Evolutionary conservation across 129 eudicot species (phyloP).

Genomic region (Chrysanthemum seticuspe): DNA sequence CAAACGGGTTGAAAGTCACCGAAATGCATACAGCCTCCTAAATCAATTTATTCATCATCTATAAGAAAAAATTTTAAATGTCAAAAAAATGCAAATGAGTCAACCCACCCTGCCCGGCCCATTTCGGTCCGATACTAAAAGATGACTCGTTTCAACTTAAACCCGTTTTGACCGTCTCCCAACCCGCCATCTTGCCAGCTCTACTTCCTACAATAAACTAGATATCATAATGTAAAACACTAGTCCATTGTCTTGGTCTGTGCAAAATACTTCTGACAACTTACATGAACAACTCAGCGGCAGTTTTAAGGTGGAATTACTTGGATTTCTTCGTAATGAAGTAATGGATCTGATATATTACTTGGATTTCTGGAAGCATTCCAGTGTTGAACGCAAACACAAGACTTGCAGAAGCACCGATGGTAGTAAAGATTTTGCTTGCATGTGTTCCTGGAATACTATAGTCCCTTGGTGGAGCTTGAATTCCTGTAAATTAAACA

Average conservation of each 20-base stretch:
- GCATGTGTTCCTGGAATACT: no score
- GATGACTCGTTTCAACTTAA: neutral
- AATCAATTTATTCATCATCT: neutral
- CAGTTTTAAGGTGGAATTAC: slow-evolving; percentile 63
- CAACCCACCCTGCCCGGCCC: neutral
- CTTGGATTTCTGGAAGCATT: no score
- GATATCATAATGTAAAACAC: neutral
- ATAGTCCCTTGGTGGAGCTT: no score
- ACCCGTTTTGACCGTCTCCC: neutral
- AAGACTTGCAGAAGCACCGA: no score
- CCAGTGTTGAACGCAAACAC: no score
- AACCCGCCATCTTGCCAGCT: neutral
- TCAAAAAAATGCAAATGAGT: neutral
- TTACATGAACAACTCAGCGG: slow-evolving; percentile 90
- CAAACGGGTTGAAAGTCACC: neutral
- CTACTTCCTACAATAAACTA: no score
- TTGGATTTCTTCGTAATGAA: no score
- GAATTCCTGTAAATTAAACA: no score
- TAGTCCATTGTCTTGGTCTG: neutral
- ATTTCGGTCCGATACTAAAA: no score
- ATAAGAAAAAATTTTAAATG: no score
- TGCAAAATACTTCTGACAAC: slow-evolving; percentile 10
- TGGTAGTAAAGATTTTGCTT: no score
- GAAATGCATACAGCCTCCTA: neutral
- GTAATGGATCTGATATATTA: no score